Evolutionary conservation across 495 filamentous ascomycete species (phyloP), one percentile per base, ranked within the genome.

Genomic region (Penicillium atrosanguineum): DNA sequence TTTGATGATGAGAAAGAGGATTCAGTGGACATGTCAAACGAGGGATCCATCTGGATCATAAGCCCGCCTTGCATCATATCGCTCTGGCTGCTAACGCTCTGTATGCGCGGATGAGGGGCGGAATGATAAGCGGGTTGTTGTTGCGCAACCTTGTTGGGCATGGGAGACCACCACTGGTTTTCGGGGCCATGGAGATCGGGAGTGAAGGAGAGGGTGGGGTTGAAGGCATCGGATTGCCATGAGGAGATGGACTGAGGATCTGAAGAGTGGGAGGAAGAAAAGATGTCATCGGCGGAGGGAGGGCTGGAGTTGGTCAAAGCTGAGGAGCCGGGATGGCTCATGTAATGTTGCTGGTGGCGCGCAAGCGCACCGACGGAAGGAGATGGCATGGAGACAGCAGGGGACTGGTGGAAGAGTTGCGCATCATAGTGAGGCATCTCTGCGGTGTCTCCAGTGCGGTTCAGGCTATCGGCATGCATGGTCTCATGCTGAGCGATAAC

Each of bases 41-140:
- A 69, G 15, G 68, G 65, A 50, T 73, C 66, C 44, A 75, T 59
- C 54, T 78, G 74, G 38, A 77, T 76, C 75, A 79, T 77, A 28
- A 77, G 69, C 7, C 75, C 73, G 18, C 68, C 71, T 62, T 73
- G 69, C 53, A 75, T 69, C 52, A 75, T 61, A 44, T 72, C 69
- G 59, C 68, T 68, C 44, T 68, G 71, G 39, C 53, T 59, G n/a
- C 58, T 53, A 38, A 67, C 51, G 44, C 42, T 61, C 54, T 68
- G 65, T 46, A 74, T 64, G 12, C 64, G 53, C 44, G 61, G 61
- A 37, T 72, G 64, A 29, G 68, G 63, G n/a, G 63, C 48, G 3
- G 67, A 52, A 23, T 71, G 71, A 48, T 75, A 78, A 16, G 69
- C 61, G 47, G 69, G 56, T 28, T 68, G 73, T 20, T 65, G 68